A percentile compares a stretch with the other conserved stretches of the same genome.
These are phyloP conservation scores for Helicocarpus griseus DNA, from an alignment of 2,329 filamentous ascomycete genomes.

Conservation along the genomic window DNA sequence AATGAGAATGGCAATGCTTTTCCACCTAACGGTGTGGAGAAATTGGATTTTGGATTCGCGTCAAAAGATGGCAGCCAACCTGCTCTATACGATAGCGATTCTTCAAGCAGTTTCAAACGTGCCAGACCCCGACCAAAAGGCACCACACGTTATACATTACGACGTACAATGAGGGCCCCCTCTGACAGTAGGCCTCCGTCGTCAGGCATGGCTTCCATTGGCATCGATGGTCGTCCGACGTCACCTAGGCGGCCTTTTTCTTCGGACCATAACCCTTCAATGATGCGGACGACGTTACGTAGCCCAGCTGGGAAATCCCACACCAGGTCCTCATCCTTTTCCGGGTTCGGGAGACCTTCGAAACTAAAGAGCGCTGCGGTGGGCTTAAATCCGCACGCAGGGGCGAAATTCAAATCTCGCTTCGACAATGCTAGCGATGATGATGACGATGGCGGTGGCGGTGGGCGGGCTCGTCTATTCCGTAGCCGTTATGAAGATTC, in stretches of 20 bases:
- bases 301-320: conserved; percentile 32
- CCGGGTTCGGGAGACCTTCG: conserved; percentile 27
- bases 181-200: conserved; percentile 28
- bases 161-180: conserved; percentile 59
- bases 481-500: conserved; percentile 60
- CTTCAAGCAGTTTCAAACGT: conserved; percentile 68
- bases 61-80: conserved; percentile 32
- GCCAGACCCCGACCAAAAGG: conserved; percentile 39
- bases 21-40: neutral
- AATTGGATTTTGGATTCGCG: neutral
- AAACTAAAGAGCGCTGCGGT: conserved; percentile 17
- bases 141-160: conserved; percentile 51
- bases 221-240: conserved; percentile 58
- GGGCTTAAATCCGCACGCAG: conserved; percentile 14
- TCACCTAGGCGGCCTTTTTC: conserved; percentile 50
- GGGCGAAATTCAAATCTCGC: conserved; percentile 33
- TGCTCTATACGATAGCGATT: conserved; percentile 56
- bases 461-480: conserved; percentile 30
- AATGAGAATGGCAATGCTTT: neutral
- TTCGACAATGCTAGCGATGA: conserved; percentile 58
- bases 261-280: conserved; percentile 31
- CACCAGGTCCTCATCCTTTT: conserved; percentile 31
- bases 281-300: conserved; percentile 42
- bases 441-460: too few species aligned
- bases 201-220: conserved; percentile 35